Conservation (phyloP, 257 asterid genomes). For the Solanum acaule region DNA sequence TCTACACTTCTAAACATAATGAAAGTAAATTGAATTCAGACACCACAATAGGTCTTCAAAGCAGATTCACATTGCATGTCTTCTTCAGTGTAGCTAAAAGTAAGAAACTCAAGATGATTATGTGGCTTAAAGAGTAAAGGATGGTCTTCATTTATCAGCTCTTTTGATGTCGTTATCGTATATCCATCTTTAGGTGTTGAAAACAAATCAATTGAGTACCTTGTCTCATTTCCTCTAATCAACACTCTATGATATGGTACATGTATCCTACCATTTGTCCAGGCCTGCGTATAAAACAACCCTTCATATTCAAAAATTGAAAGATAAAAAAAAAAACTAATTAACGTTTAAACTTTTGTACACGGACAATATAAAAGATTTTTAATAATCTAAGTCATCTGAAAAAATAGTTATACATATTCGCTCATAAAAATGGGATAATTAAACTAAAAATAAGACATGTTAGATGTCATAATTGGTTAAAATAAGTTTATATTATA, state of each 20-base stretch:
- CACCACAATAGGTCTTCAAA: slow-evolving; percentile 35
- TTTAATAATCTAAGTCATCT: neutral
- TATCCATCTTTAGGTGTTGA: slow-evolving; percentile 21
- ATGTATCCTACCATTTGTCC: slow-evolving; percentile 52
- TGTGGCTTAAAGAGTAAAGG: slow-evolving; percentile 43
- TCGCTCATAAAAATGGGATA: neutral
- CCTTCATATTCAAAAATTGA: too few relatives aligned
- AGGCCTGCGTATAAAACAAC: slow-evolving; percentile 24
- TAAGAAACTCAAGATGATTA: slow-evolving; percentile 24
- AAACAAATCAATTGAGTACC: slow-evolving; percentile 33
- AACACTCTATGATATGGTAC: slow-evolving; percentile 37
- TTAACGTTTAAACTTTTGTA: too few relatives aligned
- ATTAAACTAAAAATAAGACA: neutral
- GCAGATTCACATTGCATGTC: slow-evolving; percentile 20
- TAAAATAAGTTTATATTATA: neutral
- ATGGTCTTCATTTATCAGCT: slow-evolving; percentile 37
- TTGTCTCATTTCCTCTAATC: slow-evolving; percentile 26
- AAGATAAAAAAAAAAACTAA: too few relatives aligned
- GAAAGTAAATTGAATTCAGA: neutral
- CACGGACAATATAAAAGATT: too few relatives aligned
- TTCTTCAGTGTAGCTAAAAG: slow-evolving; percentile 15
- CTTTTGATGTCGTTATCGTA: slow-evolving; percentile 27
- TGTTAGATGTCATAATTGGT: neutral
- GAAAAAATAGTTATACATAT: neutral
- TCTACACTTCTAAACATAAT: neutral